These are phyloP conservation scores for Aspergillus wentii DNA, from an alignment of 495 filamentous ascomycete genomes.

Conservation along the genomic window DNA sequence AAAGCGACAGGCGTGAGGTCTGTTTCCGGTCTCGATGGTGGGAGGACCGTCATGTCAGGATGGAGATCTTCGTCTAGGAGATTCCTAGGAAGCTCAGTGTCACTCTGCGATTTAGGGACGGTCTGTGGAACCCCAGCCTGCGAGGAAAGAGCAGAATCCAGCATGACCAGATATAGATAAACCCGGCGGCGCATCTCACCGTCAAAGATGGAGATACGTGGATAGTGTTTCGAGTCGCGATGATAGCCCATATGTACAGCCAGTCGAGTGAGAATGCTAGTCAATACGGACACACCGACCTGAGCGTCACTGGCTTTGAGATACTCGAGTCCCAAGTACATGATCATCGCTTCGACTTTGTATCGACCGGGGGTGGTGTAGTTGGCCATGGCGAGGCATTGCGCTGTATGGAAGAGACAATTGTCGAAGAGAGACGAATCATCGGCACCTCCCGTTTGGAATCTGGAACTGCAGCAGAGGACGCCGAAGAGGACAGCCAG, in stretches of 20 bases:
- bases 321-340: slow-evolving; percentile 19
- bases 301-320: slow-evolving; percentile 18
- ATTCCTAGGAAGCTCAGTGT: slow-evolving; percentile 27
- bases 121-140: slow-evolving; percentile 32
- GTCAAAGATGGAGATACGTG: slow-evolving; percentile 20
- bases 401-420: slow-evolving; percentile 14
- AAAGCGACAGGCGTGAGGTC: slow-evolving; percentile 23
- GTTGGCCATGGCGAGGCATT: slow-evolving; percentile 20
- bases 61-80: slow-evolving; percentile 30
- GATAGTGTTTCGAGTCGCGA: slow-evolving; percentile 23
- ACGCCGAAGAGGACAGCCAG: slow-evolving; percentile 12
- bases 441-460: too few species aligned
- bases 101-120: slow-evolving; percentile 20
- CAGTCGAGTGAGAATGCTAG: slow-evolving; percentile 18
- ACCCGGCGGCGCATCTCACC: slow-evolving; percentile 32
- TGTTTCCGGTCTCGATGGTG: slow-evolving; percentile 22
- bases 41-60: slow-evolving; percentile 17
- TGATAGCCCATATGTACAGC: slow-evolving; percentile 31
- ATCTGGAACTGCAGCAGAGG: too few species aligned
- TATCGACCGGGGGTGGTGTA: slow-evolving; percentile 20
- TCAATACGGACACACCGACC: slow-evolving; percentile 15
- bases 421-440: too few species aligned
- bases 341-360: slow-evolving; percentile 22
- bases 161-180: slow-evolving; percentile 20
- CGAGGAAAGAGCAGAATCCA: slow-evolving; percentile 27